phyloP scores from a whole-genome alignment of 2,329 filamentous ascomycete species.

The Colletotrichum sp. region DNA sequence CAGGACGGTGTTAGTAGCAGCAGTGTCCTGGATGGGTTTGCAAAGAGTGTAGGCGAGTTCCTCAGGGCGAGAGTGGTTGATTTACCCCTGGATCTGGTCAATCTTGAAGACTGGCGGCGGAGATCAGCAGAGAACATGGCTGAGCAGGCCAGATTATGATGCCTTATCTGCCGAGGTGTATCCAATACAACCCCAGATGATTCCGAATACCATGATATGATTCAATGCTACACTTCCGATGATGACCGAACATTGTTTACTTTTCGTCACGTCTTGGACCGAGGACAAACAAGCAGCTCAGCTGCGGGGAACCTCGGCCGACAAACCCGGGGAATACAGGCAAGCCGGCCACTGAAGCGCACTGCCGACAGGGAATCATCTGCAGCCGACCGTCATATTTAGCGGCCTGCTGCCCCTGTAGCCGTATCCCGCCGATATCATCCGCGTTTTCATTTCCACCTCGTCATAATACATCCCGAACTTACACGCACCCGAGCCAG shows the following conservation, averaged over 20 bases:
- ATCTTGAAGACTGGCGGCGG: slow-evolving; percentile 24
- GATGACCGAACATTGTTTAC: background rate
- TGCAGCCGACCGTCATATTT: background rate
- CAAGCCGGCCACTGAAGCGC: background rate
- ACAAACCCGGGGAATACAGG: background rate
- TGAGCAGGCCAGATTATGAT: background rate
- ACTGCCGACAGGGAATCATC: background rate
- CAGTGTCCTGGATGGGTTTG: slow-evolving; percentile 51
- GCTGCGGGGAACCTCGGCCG: background rate
- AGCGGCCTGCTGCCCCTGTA: background rate
- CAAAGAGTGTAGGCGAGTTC: slow-evolving; percentile 58
- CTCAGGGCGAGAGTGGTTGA: slow-evolving; percentile 36
- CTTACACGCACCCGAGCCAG: background rate
- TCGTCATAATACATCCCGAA: background rate
- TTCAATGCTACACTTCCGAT: background rate
- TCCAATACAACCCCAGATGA: background rate
- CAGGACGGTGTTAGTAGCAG: slow-evolving; percentile 52
- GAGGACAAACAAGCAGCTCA: background rate
- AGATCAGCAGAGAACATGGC: background rate
- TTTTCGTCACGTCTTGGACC: background rate
- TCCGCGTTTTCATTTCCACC: background rate
- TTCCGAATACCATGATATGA: background rate
- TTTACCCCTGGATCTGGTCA: slow-evolving; percentile 28
- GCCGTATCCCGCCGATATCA: background rate
- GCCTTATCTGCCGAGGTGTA: background rate